These are phyloP conservation scores for Musa troglodytarum DNA, from an alignment of 176 grass and related monocot genomes.

Conservation along the genomic window DNA sequence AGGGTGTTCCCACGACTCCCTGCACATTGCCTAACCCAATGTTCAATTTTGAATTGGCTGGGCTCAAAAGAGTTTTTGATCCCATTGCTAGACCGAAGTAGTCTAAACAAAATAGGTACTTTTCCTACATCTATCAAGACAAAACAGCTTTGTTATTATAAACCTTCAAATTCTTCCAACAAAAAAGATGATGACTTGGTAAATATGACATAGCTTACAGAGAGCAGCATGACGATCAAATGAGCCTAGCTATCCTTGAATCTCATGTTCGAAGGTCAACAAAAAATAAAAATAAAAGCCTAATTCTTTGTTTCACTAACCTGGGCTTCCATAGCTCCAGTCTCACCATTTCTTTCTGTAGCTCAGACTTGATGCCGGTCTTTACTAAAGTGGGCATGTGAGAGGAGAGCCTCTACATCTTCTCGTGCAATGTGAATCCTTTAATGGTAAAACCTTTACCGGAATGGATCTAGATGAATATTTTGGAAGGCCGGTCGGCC, in stretches of 20 bases:
- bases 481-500: not conserved
- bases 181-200: not conserved
- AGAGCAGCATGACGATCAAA: not conserved
- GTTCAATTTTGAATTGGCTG: too few species aligned
- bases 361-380: not conserved
- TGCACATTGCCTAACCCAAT: too few species aligned
- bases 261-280: not conserved
- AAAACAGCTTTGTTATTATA: not conserved
- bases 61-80: too few species aligned
- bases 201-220: too few species aligned
- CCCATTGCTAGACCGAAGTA: too few species aligned
- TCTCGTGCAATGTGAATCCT: not conserved
- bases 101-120: too few species aligned
- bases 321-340: not conserved
- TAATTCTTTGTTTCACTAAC: not conserved
- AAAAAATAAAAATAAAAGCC: not conserved
- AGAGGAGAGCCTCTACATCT: not conserved
- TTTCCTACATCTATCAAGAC: too few species aligned
- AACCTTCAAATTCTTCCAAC: not conserved
- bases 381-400: not conserved
- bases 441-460: not conserved
- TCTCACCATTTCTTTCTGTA: slow-evolving; percentile 1
- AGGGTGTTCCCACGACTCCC: too few species aligned
- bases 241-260: not conserved
- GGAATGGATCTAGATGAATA: not conserved